phyloP scores from a whole-genome alignment of 2,329 filamentous ascomycete genomes.

The Penicillium sp. region DNA sequence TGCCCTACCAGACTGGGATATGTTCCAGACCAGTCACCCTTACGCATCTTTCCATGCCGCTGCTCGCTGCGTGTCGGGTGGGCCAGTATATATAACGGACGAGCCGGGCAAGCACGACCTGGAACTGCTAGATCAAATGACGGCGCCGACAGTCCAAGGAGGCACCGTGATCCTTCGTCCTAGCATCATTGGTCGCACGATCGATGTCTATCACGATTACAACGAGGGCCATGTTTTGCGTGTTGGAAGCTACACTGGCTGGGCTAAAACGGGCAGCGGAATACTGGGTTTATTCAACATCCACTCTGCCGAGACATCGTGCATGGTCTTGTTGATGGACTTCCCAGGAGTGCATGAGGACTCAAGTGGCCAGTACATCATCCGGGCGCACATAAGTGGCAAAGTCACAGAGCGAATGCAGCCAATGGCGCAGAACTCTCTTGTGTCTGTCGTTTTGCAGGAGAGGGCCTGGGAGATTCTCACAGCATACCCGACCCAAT shows the following conservation, averaged over 20 bases:
- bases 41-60: slow-evolving; percentile 87
- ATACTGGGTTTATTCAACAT: slow-evolving; percentile 87
- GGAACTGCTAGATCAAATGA: slow-evolving; percentile 75
- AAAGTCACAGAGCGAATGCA: slow-evolving; percentile 50
- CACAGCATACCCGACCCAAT: slow-evolving; percentile 66
- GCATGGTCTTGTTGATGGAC: slow-evolving; percentile 67
- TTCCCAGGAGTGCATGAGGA: slow-evolving; percentile 68
- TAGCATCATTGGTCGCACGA: slow-evolving; percentile 68
- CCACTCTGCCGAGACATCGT: slow-evolving; percentile 60
- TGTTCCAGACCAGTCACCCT: slow-evolving; percentile 67
- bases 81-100: slow-evolving; percentile 94
- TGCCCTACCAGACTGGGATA: slow-evolving; percentile 79
- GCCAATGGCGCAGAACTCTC: slow-evolving; percentile 35
- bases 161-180: slow-evolving; percentile 81
- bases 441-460: slow-evolving; percentile 65
- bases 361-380: slow-evolving; percentile 61
- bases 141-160: slow-evolving; percentile 68
- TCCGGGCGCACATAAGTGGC: slow-evolving; percentile 71
- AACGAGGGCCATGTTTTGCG: slow-evolving; percentile 73
- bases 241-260: slow-evolving; percentile 74
- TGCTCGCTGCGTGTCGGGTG: slow-evolving; percentile 83
- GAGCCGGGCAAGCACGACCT: slow-evolving; percentile 78
- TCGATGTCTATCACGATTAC: slow-evolving; percentile 74
- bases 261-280: slow-evolving; percentile 66
- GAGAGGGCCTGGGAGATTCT: slow-evolving; percentile 77